These are phyloP conservation scores for Citrus hindsii DNA, from an alignment of 345 rosid genomes.

Conservation along the genomic window DNA sequence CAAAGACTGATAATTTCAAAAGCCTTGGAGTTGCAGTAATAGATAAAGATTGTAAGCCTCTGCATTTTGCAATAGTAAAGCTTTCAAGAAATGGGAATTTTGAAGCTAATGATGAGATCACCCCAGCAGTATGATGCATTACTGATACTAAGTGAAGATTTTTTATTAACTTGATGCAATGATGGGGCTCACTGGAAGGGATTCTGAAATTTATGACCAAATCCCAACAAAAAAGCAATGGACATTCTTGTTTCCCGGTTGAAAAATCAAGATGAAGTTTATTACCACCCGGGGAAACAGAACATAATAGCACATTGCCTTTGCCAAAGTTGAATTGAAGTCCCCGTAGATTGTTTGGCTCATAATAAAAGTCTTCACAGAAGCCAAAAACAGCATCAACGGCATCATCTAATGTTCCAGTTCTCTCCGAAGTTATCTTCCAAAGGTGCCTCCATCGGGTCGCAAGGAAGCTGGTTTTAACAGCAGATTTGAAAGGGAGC, in stretches of 20 bases:
- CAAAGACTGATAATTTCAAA: no score
- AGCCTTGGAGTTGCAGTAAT: no score
- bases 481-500: constrained; percentile 9
- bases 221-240: not conserved
- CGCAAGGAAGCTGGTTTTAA: constrained; percentile 1
- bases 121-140: no score
- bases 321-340: not conserved
- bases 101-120: no score
- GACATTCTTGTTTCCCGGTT: not conserved
- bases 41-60: no score
- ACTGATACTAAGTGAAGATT: no score
- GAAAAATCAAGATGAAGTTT: constrained; percentile 14
- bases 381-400: not conserved
- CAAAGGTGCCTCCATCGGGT: not conserved
- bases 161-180: no score
- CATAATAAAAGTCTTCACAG: not conserved
- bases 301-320: not conserved
- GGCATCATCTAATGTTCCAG: not conserved
- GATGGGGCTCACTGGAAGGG: no score
- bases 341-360: not conserved
- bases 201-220: no score
- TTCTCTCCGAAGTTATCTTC: not conserved
- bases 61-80: no score
- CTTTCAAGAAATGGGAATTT: no score
- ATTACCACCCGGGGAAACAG: not conserved